Conservation (phyloP, 2,329 filamentous ascomycete genomes). For the Penicillium crustosum region DNA sequence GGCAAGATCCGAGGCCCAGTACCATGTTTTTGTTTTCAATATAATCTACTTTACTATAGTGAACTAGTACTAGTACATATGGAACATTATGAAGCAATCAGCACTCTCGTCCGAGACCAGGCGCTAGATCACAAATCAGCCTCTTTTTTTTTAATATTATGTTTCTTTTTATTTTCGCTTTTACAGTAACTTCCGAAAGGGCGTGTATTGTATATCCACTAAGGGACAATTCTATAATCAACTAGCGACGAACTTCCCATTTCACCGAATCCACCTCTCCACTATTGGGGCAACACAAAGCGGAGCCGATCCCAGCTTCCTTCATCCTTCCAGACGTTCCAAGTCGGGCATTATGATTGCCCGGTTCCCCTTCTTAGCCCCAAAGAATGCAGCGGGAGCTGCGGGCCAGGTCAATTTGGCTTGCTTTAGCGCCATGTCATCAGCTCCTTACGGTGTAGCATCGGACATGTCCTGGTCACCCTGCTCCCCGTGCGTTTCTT, state of each 20-base stretch:
- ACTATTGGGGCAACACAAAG: conserved; percentile 8
- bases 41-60: background rate
- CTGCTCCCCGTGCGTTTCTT: conserved; percentile 8
- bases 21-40: background rate
- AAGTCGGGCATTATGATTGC: conserved; percentile 18
- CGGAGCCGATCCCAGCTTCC: conserved; percentile 24
- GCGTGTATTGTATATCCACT: background rate
- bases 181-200: conserved; percentile 13
- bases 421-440: conserved; percentile 29
- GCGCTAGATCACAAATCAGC: conserved; percentile 13
- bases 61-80: background rate
- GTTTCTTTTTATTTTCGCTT: conserved; percentile 5
- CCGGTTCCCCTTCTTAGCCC: conserved; percentile 14
- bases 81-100: background rate
- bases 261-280: background rate
- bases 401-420: conserved; percentile 22
- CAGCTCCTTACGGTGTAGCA: conserved; percentile 26
- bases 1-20: conserved; percentile 5
- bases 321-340: conserved; percentile 28
- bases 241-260: conserved; percentile 3
- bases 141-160: conserved; percentile 6
- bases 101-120: conserved; percentile 22
- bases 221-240: background rate
- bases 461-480: conserved; percentile 7
- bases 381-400: conserved; percentile 22